A percentile compares a stretch with the other conserved stretches of the same genome.
Conservation (phyloP, 1,139 yeast genomes). For the Candida freyschussii region DNA sequence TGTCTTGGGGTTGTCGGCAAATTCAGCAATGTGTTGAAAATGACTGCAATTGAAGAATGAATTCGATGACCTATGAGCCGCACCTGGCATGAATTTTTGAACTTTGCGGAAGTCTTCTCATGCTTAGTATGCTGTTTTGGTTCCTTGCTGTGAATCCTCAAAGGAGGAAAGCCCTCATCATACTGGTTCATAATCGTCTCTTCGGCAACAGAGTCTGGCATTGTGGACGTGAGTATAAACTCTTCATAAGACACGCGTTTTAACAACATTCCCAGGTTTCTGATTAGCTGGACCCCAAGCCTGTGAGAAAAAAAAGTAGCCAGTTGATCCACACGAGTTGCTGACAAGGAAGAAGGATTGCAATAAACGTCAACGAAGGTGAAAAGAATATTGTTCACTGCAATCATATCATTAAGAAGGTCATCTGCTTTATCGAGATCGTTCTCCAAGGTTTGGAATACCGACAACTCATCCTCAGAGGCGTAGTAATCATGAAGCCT, state of each 20-base stretch:
- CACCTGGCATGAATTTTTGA: constrained; percentile 55
- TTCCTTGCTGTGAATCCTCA: constrained; percentile 30
- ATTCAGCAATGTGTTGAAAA: constrained; percentile 27
- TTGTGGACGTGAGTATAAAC: constrained; percentile 39
- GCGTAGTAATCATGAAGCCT: constrained; percentile 35
- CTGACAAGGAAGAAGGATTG: constrained; percentile 45
- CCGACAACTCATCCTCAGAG: constrained; percentile 29
- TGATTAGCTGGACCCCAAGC: constrained; percentile 32
- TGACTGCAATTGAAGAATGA: constrained; percentile 41
- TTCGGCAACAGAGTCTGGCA: constrained; percentile 45
- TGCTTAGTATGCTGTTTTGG: constrained; percentile 24
- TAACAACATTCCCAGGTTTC: constrained; percentile 40
- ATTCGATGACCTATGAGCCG: constrained; percentile 47
- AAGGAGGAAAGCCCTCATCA: constrained; percentile 31
- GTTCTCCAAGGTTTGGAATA: constrained; percentile 32
- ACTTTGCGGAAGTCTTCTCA: constrained; percentile 42
- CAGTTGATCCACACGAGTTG: constrained; percentile 44
- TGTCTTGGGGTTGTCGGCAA: constrained; percentile 21
- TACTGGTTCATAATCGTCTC: constrained; percentile 36
- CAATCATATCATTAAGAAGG: constrained; percentile 32
- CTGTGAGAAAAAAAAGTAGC: constrained; percentile 41
- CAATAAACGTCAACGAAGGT: constrained; percentile 51
- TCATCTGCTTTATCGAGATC: constrained; percentile 27
- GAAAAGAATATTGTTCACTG: constrained; percentile 38
- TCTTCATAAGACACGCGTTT: constrained; percentile 55